Conservation (phyloP, 2,329 filamentous ascomycete species). For the Fusarium nematophilum region DNA sequence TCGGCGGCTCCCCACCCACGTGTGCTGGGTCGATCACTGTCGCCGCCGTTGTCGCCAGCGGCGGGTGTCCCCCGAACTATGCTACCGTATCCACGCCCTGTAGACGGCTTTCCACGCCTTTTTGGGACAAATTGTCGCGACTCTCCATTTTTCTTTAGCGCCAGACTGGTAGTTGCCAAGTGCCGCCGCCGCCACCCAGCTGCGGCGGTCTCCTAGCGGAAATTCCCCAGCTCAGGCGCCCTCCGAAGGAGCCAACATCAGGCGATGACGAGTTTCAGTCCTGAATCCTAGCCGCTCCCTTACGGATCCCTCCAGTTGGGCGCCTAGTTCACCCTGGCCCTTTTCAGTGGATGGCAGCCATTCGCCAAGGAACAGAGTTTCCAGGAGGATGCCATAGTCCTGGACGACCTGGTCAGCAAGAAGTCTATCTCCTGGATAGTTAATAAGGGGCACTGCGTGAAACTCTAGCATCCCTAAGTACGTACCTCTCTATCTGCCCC, state of each 20-base stretch:
- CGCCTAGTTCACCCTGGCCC: neutral
- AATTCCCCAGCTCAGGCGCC: neutral
- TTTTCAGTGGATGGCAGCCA: neutral
- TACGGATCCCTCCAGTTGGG: no score
- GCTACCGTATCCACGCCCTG: neutral
- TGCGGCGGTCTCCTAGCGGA: constrained; percentile 10
- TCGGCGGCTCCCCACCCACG: constrained; percentile 1
- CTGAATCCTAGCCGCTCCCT: neutral
- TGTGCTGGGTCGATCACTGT: neutral
- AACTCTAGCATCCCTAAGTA: constrained; percentile 21
- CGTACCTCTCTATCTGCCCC: neutral
- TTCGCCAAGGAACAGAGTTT: neutral
- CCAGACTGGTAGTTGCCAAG: constrained; percentile 5
- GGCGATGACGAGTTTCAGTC: constrained; percentile 20
- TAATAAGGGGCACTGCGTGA: neutral
- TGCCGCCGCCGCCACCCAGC: neutral
- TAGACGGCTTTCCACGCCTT: neutral
- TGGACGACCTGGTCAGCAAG: neutral
- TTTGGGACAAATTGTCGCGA: neutral
- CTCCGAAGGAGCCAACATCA: constrained; percentile 9
- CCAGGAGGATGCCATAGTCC: neutral
- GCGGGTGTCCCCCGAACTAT: neutral
- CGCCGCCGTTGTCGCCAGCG: neutral
- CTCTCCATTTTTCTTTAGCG: neutral
- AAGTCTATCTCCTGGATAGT: neutral